Evolutionary conservation across 306 rosid genomes (phyloP).

Genomic region (Sindora glabra): DNA sequence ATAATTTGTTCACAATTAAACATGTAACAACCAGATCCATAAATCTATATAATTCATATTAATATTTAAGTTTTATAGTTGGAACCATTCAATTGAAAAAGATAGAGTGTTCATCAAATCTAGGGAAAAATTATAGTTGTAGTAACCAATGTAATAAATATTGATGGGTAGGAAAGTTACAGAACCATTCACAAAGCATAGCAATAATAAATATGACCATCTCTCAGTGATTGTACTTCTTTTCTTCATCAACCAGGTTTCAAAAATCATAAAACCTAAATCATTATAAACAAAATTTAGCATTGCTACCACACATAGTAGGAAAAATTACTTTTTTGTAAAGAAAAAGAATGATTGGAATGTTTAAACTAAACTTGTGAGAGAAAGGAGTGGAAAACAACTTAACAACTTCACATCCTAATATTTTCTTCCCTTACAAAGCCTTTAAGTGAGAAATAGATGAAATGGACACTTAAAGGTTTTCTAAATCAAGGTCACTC

Average conservation of each 20-base stretch:
- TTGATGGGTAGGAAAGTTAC: constrained; percentile 14
- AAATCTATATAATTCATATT: not conserved
- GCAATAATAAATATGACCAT: constrained; percentile 22
- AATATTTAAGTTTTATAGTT: not conserved
- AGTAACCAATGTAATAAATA: constrained; percentile 23
- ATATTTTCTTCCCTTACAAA: too few species aligned
- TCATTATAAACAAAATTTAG: not conserved
- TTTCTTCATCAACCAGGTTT: constrained; percentile 6
- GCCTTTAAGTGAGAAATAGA: too few species aligned
- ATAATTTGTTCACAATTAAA: too few species aligned
- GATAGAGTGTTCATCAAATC: constrained; percentile 5
- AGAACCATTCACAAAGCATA: constrained; percentile 33
- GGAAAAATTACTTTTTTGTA: not conserved
- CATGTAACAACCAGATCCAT: not conserved
- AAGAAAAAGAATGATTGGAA: not conserved
- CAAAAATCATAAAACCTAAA: constrained; percentile 8
- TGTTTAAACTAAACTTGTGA: not conserved
- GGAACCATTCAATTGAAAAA: constrained; percentile 1
- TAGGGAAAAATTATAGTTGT: constrained; percentile 8
- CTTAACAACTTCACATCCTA: too few species aligned
- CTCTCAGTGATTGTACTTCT: constrained; percentile 12
- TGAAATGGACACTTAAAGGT: too few species aligned
- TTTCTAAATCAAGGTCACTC: not conserved
- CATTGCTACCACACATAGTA: not conserved
- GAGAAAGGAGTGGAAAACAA: not conserved